Evolutionary conservation across 352 stramenopile species (phyloP).

Genomic region (Phytophthora ramorum): DNA sequence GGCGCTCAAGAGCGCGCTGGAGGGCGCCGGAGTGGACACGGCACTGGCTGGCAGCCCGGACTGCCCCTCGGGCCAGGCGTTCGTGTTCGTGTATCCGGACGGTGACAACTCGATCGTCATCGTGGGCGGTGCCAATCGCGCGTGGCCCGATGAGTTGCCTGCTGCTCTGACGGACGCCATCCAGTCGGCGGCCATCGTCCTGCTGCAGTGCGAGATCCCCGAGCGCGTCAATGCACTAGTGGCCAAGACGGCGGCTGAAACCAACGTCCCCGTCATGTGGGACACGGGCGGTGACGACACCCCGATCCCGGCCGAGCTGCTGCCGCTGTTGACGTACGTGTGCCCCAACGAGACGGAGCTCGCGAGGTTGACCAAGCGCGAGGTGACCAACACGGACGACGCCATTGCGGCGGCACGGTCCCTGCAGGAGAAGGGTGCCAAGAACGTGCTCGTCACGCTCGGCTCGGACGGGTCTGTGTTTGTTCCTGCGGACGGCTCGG

Average conservation of each 20-base stretch:
- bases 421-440: slow-evolving; percentile 59
- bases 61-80: slow-evolving; percentile 77
- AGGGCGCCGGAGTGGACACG: slow-evolving; percentile 43
- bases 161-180: slow-evolving; percentile 48
- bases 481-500: slow-evolving; percentile 43
- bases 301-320: slow-evolving; percentile 54
- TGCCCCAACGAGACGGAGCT: slow-evolving; percentile 87
- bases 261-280: slow-evolving; percentile 73
- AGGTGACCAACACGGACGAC: slow-evolving; percentile 52
- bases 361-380: slow-evolving; percentile 43
- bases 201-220: slow-evolving; percentile 82
- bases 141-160: slow-evolving; percentile 60
- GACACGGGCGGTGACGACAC: slow-evolving; percentile 80
- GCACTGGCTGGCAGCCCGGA: slow-evolving; percentile 43
- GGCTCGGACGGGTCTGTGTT: slow-evolving; percentile 75
- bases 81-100: slow-evolving; percentile 84
- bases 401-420: slow-evolving; percentile 58
- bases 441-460: slow-evolving; percentile 73
- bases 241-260: slow-evolving; percentile 49
- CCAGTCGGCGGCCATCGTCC: slow-evolving; percentile 58
- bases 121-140: slow-evolving; percentile 75
- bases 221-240: slow-evolving; percentile 62
- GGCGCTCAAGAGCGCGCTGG: slow-evolving; percentile 52
- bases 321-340: slow-evolving; percentile 65
- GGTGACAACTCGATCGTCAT: slow-evolving; percentile 90